Conservation (phyloP, 805 yeast genomes). For the Ogataea polymorpha region DNA sequence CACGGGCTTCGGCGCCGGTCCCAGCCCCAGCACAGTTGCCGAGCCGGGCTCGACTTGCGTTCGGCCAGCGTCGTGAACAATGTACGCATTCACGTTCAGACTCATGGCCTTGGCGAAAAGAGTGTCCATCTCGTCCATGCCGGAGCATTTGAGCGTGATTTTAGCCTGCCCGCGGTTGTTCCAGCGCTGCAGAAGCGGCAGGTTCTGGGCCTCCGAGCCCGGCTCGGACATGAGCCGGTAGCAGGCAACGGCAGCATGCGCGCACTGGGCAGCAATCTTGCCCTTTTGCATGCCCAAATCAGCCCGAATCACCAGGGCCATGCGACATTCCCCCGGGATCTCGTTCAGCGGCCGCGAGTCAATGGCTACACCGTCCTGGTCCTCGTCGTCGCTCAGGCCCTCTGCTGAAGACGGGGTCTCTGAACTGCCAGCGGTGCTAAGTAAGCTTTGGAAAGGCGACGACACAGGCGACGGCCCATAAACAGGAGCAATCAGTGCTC, state of each 20-base stretch:
- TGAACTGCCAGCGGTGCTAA: slow-evolving; percentile 8
- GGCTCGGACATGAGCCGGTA: slow-evolving; percentile 64
- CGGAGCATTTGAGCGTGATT: slow-evolving; percentile 74
- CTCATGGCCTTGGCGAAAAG: slow-evolving; percentile 79
- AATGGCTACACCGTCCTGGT: slow-evolving; percentile 42
- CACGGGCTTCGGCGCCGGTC: slow-evolving; percentile 87
- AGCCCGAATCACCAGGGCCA: slow-evolving; percentile 85
- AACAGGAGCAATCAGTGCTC: slow-evolving; percentile 24
- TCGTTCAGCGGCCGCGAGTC: slow-evolving; percentile 60
- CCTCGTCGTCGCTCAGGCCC: slow-evolving; percentile 23
- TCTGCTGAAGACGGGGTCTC: slow-evolving; percentile 25
- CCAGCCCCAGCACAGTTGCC: slow-evolving; percentile 93
- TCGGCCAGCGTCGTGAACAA: slow-evolving; percentile 95
- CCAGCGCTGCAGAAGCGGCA: slow-evolving; percentile 73
- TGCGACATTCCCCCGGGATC: slow-evolving; percentile 74
- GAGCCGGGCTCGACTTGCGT: slow-evolving; percentile 96
- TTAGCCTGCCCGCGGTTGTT: slow-evolving; percentile 86
- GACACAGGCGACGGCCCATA: slow-evolving; percentile 9
- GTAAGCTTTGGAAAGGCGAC: slow-evolving; percentile 17
- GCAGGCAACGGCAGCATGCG: slow-evolving; percentile 94
- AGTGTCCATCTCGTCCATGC: slow-evolving; percentile 68
- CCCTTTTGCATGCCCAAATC: slow-evolving; percentile 94
- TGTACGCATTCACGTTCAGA: slow-evolving; percentile 70
- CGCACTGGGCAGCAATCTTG: slow-evolving; percentile 95
- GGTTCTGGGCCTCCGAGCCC: slow-evolving; percentile 52